Evolutionary conservation across 2,329 filamentous ascomycete species (phyloP).

Genomic region (Harringtonia aguacate): DNA sequence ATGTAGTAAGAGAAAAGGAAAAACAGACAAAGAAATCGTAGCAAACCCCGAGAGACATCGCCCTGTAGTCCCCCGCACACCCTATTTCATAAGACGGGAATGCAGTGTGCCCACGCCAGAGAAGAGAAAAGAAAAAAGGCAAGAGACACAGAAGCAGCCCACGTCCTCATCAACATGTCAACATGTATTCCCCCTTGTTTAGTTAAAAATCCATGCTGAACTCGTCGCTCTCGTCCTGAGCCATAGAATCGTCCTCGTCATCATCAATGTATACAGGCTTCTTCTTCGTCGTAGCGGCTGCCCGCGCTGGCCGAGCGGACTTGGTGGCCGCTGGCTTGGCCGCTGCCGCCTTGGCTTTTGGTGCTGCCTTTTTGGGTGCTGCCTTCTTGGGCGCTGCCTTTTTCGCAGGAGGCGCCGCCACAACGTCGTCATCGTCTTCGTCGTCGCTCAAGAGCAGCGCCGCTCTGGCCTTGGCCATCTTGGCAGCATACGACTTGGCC

Average conservation of each 20-base stretch:
- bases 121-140: too few relatives aligned
- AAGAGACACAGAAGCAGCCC: too few relatives aligned
- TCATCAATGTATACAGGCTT: slow-evolving; percentile 28
- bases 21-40: background rate
- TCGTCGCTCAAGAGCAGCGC: slow-evolving; percentile 25
- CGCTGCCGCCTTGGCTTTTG: background rate
- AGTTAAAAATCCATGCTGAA: slow-evolving; percentile 25
- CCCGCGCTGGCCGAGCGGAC: slow-evolving; percentile 26
- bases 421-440: slow-evolving; percentile 18
- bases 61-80: slow-evolving; percentile 8
- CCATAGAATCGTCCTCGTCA: slow-evolving; percentile 22
- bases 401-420: slow-evolving; percentile 16
- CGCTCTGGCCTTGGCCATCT: slow-evolving; percentile 25
- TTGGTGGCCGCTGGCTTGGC: slow-evolving; percentile 16
- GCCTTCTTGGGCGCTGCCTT: background rate
- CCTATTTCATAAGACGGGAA: too few relatives aligned
- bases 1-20: background rate
- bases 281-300: slow-evolving; percentile 27
- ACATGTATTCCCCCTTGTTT: too few relatives aligned
- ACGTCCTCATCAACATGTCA: too few relatives aligned
- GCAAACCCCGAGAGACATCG: background rate
- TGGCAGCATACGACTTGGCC: slow-evolving; percentile 52
- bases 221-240: slow-evolving; percentile 21
- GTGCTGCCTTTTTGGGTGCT: background rate
- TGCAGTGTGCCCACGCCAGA: too few relatives aligned